Evolutionary conservation across 208 protist genomes (phyloP), one percentile per base, ranked within the genome.

Genomic region (Trypanosomatidae sp.): DNA sequence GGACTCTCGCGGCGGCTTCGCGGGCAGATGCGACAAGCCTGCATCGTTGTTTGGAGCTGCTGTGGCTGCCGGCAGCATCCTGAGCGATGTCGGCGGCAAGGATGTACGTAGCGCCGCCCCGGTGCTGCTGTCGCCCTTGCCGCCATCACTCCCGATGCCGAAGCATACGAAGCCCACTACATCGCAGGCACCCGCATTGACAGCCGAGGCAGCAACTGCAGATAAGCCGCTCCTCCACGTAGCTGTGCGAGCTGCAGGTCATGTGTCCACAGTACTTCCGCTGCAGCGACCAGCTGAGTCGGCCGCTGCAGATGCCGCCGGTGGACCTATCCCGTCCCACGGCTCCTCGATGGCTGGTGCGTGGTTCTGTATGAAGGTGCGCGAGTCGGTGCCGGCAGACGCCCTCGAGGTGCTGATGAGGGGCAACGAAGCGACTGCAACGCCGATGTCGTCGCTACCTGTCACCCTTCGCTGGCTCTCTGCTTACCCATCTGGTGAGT

Each of bases 361-460:
- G 44, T 80, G 75, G 75, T 74, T 80, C 69, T 74, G 75, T 39
- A 59, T 44, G 4, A 80, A 80, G 56, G 75, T 80, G 64, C 69
- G 41, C 2, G 69, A 80, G 10, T 43, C 64, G 41, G 46, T 75
- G 64, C 75, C 75, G 0, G 47, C 55, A 5, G 75, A 80, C 13
- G 69, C 56, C 25, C 44, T 71, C 6, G 69, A 80, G 46, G 53
- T 44, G 17, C 17, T 80, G n/a, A 28, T 49, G 33, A 50, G 43
- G 36, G 43, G 17, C 44, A 39, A 47, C 66, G 36, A 56, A 28
- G 68, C 41, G 19, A n/a, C 68, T 7, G 25, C 17, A 6, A 22
- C 39, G 17, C 52, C 56, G 36, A 17, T 22, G 43, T 19, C 66
- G 2, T 62, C 55, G 1, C 59, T 77, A 8, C 30, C 0, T 19